Conservation (phyloP, 2,329 filamentous ascomycete species). For the Shiraia sp. region DNA sequence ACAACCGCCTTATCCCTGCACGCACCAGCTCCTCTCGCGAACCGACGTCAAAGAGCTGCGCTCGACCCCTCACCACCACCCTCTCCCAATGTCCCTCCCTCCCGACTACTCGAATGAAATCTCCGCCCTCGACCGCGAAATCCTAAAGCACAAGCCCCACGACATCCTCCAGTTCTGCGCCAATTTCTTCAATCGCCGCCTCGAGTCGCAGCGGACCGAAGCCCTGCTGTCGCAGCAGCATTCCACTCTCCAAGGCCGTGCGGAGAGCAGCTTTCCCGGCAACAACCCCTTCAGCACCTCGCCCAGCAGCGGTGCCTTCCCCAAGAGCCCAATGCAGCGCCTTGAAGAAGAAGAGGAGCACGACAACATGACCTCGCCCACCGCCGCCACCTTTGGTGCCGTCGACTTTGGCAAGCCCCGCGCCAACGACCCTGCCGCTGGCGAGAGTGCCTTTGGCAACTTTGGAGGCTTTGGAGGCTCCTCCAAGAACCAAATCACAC, state of each 20-base stretch:
- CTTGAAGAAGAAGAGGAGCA: conserved; percentile 82
- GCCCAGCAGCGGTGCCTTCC: conserved; percentile 48
- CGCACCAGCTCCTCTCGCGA: conserved; percentile 39
- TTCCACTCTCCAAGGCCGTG: conserved; percentile 51
- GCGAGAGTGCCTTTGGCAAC: conserved; percentile 47
- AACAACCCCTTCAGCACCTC: conserved; percentile 72
- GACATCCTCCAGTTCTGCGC: conserved; percentile 73
- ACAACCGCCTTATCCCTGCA: conserved; percentile 41
- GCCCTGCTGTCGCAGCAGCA: conserved; percentile 56
- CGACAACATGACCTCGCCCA: conserved; percentile 75
- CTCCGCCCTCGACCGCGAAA: conserved; percentile 64
- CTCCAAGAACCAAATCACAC: conserved; percentile 41
- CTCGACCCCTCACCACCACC: conserved; percentile 38
- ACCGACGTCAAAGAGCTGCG: conserved; percentile 44
- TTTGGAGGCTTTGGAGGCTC: conserved; percentile 41
- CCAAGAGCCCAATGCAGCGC: conserved; percentile 59
- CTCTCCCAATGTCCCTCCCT: conserved; percentile 47
- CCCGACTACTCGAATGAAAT: conserved; percentile 60
- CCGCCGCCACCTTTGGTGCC: conserved; percentile 53
- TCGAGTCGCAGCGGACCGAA: conserved; percentile 66
- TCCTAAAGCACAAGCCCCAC: conserved; percentile 60
- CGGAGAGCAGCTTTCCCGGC: conserved; percentile 76
- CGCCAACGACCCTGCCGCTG: conserved; percentile 44
- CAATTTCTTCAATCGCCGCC: conserved; percentile 68
- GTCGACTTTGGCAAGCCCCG: conserved; percentile 47